Base-by-base conservation (phyloP, 345 rosid species). In the Mangifera indica region DNA sequence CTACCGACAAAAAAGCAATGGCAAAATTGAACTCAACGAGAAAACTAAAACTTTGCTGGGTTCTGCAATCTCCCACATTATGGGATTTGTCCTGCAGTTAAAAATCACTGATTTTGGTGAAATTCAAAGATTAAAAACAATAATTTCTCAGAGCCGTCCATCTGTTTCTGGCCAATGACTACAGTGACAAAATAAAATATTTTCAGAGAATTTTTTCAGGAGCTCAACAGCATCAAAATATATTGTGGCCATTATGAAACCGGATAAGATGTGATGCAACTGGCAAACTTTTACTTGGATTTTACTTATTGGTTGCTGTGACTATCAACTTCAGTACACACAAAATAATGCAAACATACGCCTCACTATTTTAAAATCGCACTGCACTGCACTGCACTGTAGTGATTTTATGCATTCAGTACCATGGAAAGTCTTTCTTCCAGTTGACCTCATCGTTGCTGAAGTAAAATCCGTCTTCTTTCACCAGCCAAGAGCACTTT, bases 381-480 rank as follows among this genome's bases (percentile, higher is more conserved):
- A 13, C 32, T 7, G 15, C 17, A 8, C 32, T 7, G 15, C 17
- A 8, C 42, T 60, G 11, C 34, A 3, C 4, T 4, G 1, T 3
- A 29, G 2, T 29, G 3, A 34, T 34, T 34, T 60, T 29, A 60
- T 12, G 3, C 9, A 15, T 2, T 67, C 44, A 77, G 29, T 46
- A 74, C 98, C 98, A 93, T 22, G 88, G 77, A 70, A 91, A 91
- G 56, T 93, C 96, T 66, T 91, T 89, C 77, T 79, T 87, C 98
- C 98, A 91, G 49, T 81, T 85, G 4, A 88, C 80, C 77, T 91
- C 97, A 73, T 93, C 97, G 66, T 55, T 85, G 67, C 96, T 91
- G 72, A 91, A 93, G 77, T 91, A 93, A 71, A 91, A 87, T 0
- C 97, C 97, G 73, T 93, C 94, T 80, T 93, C 97, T 59, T 82